Evolutionary conservation across 495 filamentous ascomycete species (phyloP), one percentile per base, ranked within the genome.

Genomic region (Podospora sp.): DNA sequence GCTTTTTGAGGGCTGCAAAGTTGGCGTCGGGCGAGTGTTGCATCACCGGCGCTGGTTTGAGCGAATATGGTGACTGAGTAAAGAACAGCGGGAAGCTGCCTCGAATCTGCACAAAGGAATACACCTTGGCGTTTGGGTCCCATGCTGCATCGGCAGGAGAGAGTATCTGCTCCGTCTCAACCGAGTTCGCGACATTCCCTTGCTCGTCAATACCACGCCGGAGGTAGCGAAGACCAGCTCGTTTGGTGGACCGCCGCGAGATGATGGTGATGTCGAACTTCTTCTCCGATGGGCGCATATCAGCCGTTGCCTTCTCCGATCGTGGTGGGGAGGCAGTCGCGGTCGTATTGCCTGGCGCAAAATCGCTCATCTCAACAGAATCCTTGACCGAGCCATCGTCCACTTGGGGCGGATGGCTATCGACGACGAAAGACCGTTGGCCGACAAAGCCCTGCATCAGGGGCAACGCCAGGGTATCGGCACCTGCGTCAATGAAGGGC

Each of bases 361-460:
- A 69, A 40, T 79, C 68, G 35, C 67, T 75, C 63, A 83, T 65
- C 70, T 84, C 82, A 58, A 84, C 70, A 7, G 80, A 78, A 33
- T 80, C 78, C 57, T 75, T 69, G n/a, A 46, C 65, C 29, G 66
- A 77, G 8, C 79, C 78, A 58, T 83, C 80, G 24, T 70, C 57
- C 3, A 36, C 50, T 66, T 83, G 82, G 14, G 81, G 78, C 21
- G 80, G 82, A 22, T 80, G 55, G 29, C 69, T 73, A 72, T 86
- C 85, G 6, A 92, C 83, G 20, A 86, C 83, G 73, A 99, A 97
- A 20, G 88, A 84, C 71, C 87, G 81, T 76, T 99, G 95, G 2
- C 94, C 93, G 22, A 99, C 91, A 71, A 97, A 99, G 6, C 95
- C 95, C 80, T 97, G 94, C 79, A 97, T 91, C 11, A 99, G 71